Base-by-base conservation (phyloP, 768 basidiomycete genomes). In the Agaricus blazei region DNA sequence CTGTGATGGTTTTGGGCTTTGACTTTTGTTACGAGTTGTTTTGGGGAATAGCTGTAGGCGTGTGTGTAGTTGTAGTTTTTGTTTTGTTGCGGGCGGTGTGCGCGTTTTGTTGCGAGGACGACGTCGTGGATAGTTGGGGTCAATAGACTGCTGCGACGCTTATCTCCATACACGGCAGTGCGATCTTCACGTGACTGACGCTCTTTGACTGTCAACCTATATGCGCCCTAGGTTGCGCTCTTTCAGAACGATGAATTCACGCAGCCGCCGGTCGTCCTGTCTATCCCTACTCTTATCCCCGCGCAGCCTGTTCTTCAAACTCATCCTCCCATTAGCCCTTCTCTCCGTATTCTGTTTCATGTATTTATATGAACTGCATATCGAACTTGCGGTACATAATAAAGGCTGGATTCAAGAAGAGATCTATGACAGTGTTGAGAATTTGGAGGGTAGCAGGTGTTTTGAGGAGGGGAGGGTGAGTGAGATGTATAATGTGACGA, bases 381-480 rank as follows among this genome's bases (percentile, higher is more conserved):
- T 97, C 63, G 94, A 97, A 70, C 70, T 95, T 41, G 75, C 87
- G 26, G 82, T 93, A 63, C 94, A 92, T 71, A 75, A 78, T 31
- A 80, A 87, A 27, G 73, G 74, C 40, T 97, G 94, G 91, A 75
- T 94, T 46, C 72, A 78, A 40, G 67, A 73, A 41, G 88, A 93
- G 61, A 81, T 96, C n/a, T 74, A 81, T n/a, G 69, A 78, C 9
- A 34, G 34, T 67, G 89, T 4, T 70, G 72, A 4, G 84, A 85
- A 0, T 76, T 93, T 14, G 68, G 82, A 1, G 88, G 87, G 2
- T 3, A 34, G 34, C 11, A 34, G 34, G 2, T 97, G 94, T 68
- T 93, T 93, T 71, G 70, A 85, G 55, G 71, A 80, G 1, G 66
- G 72, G 12, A 78, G 77, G 44, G 75, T 89, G 53, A 84, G 86